Conservation (phyloP, 2,329 filamentous ascomycete genomes). For the Botryotinia globosa region DNA sequence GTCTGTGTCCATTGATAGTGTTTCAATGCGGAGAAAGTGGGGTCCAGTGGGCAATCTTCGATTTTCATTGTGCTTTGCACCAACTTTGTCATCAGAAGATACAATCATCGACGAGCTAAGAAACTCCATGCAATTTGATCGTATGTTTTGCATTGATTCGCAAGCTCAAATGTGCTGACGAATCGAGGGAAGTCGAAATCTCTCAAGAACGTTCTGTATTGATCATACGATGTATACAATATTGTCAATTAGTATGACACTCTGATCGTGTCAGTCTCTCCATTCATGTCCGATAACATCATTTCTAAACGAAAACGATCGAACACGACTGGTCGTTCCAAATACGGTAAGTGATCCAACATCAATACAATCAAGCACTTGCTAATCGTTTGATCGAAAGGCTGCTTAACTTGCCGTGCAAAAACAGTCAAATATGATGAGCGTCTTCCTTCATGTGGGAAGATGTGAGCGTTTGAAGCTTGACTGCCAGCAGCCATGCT, state of each 20-base stretch:
- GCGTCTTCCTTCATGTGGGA: neutral
- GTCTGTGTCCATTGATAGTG: neutral
- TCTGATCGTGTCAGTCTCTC: neutral
- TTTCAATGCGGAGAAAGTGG: neutral
- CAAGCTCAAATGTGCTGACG: neutral
- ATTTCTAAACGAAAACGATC: neutral
- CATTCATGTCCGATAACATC: neutral
- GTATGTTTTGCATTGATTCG: too few species aligned
- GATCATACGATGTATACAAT: neutral
- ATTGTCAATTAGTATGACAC: neutral
- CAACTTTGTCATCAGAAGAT: neutral
- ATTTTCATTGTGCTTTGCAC: neutral
- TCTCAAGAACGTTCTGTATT: neutral
- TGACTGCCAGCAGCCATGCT: slow-evolving; percentile 19
- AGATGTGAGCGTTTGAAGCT: slow-evolving; percentile 31
- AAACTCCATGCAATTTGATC: neutral
- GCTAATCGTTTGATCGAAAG: neutral
- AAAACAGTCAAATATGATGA: slow-evolving; percentile 24
- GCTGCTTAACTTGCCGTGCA: slow-evolving; percentile 21
- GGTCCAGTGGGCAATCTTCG: neutral
- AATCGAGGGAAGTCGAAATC: neutral
- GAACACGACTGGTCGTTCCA: neutral
- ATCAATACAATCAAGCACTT: neutral
- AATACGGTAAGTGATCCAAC: slow-evolving; percentile 6
- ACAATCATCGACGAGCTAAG: neutral